phyloP scores from a whole-genome alignment of 768 basidiomycete species.

The Candolleomyces efflorescens region DNA sequence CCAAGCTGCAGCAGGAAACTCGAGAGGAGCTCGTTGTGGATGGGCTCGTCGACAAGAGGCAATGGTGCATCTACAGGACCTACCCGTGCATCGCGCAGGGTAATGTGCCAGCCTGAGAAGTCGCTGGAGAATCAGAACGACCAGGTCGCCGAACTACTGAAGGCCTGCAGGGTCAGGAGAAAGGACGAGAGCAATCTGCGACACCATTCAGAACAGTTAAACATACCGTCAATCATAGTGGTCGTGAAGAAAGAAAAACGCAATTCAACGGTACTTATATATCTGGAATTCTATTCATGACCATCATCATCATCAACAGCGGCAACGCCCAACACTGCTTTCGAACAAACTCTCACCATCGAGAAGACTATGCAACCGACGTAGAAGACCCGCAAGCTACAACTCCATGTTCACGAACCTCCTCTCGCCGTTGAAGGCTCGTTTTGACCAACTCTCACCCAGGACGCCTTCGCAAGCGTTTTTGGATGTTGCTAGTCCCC shows the following conservation, averaged over 20 bases:
- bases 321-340: not conserved
- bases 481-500: conserved; percentile 17
- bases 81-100: no score
- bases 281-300: conserved; percentile 12
- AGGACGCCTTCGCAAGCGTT: conserved; percentile 12
- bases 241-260: not conserved
- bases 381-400: not conserved
- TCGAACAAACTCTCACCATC: not conserved
- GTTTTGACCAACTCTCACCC: conserved; percentile 15
- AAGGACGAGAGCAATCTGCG: no score
- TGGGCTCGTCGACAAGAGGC: no score
- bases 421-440: conserved; percentile 7
- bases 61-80: no score
- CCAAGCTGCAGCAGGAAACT: no score
- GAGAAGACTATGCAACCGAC: conserved; percentile 1
- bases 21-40: no score
- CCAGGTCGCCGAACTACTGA: no score
- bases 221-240: not conserved
- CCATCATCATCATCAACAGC: conserved; percentile 4
- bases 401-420: conserved; percentile 4
- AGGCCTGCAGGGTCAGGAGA: no score
- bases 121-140: no score
- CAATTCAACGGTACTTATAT: conserved; percentile 8
- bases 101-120: no score
- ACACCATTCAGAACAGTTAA: not conserved